Conservation (phyloP, 129 eudicot genomes). For the Escallonia herrerae region DNA sequence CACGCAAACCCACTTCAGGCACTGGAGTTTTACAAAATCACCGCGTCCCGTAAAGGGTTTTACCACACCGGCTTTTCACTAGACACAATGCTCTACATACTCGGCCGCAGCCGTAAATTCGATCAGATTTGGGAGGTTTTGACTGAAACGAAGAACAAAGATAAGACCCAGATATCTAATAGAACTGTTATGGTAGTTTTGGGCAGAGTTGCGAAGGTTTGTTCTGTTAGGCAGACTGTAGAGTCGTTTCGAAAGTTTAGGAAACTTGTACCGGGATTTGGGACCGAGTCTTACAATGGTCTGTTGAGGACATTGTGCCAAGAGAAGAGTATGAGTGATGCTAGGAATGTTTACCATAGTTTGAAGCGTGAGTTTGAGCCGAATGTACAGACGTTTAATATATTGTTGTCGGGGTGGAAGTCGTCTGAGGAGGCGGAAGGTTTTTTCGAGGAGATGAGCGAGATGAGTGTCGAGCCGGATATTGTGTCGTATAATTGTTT, state of each 20-base stretch:
- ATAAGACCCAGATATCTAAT: slow-evolving; percentile 32
- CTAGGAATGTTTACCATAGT: slow-evolving; percentile 49
- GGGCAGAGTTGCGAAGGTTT: slow-evolving; percentile 50
- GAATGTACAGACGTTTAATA: slow-evolving; percentile 49
- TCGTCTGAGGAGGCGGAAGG: slow-evolving; percentile 46
- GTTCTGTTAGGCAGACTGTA: slow-evolving; percentile 56
- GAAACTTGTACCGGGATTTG: slow-evolving; percentile 32
- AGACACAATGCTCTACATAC: slow-evolving; percentile 47
- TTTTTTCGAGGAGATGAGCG: slow-evolving; percentile 48
- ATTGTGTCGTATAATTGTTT: slow-evolving; percentile 51
- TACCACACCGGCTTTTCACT: slow-evolving; percentile 39
- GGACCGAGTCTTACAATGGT: slow-evolving; percentile 36
- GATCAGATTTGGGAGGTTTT: slow-evolving; percentile 41
- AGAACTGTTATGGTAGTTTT: slow-evolving; percentile 49
- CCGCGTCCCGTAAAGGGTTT: slow-evolving; percentile 27
- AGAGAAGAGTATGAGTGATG: slow-evolving; percentile 62
- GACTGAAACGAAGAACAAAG: slow-evolving; percentile 36
- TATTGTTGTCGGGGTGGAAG: slow-evolving; percentile 60
- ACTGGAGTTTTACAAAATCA: slow-evolving; percentile 33
- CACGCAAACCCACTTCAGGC: slow-evolving; percentile 43
- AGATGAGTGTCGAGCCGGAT: slow-evolving; percentile 46
- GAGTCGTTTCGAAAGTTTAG: slow-evolving; percentile 36
- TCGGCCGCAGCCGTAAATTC: slow-evolving; percentile 41
- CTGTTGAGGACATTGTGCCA: slow-evolving; percentile 53
- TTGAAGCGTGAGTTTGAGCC: slow-evolving; percentile 49